These are phyloP conservation scores for Mortierella sp. DNA, from an alignment of 371 early-diverging fungal genomes.

Conservation along the genomic window DNA sequence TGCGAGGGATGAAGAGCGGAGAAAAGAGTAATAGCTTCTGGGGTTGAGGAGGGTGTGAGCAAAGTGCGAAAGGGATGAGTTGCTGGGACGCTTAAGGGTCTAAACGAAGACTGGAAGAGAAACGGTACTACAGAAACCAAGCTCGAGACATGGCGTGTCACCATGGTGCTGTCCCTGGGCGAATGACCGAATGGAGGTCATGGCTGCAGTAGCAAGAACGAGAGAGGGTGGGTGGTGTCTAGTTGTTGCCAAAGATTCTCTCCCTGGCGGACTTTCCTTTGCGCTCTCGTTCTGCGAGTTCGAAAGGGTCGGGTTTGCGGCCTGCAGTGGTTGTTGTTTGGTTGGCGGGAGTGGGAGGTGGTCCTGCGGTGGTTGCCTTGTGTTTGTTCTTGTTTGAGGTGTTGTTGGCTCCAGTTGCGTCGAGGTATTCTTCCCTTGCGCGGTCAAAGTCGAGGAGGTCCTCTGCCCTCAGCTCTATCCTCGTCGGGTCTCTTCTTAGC, in stretches of 20 bases:
- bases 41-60: not conserved
- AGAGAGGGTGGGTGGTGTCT: not conserved
- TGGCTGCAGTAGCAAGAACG: not conserved
- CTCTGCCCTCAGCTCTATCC: slow-evolving; percentile 47
- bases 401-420: slow-evolving; percentile 4
- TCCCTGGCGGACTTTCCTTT: slow-evolving; percentile 40
- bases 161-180: not conserved
- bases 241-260: slow-evolving; percentile 35
- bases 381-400: slow-evolving; percentile 10
- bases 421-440: slow-evolving; percentile 45
- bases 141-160: not conserved
- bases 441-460: slow-evolving; percentile 47
- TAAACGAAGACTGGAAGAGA: not conserved
- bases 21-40: not conserved
- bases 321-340: not conserved
- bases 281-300: slow-evolving; percentile 34
- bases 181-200: not conserved
- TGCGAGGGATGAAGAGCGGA: not conserved
- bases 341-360: slow-evolving; percentile 41
- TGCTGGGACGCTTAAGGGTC: slow-evolving; percentile 11
- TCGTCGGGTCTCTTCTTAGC: slow-evolving; percentile 52
- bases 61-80: not conserved
- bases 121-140: not conserved
- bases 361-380: slow-evolving; percentile 17
- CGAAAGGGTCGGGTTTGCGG: slow-evolving; percentile 29